Percentiles rank a stretch among this genome's conserved stretches.
phyloP scores from a whole-genome alignment of 1,284 basidiomycete species.

The Coniferiporia sulphurascens region DNA sequence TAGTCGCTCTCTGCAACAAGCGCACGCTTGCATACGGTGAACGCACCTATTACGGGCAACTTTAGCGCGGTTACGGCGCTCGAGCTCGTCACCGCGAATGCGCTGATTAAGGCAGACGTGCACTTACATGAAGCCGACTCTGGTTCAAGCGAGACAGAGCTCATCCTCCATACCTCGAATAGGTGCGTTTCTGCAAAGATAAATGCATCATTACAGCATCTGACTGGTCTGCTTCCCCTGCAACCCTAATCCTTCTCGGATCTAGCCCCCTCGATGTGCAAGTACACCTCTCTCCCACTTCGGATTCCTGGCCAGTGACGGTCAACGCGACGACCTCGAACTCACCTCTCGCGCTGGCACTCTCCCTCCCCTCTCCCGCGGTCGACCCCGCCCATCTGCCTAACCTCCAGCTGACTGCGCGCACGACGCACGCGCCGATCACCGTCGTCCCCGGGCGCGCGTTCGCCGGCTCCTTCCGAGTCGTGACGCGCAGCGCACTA shows the following conservation, averaged over 20 bases:
- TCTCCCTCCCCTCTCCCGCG: background rate
- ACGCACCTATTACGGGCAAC: conserved; percentile 20
- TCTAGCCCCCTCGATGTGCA: background rate
- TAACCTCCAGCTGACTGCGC: background rate
- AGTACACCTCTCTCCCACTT: background rate
- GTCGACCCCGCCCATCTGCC: background rate
- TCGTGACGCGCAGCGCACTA: background rate
- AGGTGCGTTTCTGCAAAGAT: no score
- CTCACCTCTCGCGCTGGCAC: background rate
- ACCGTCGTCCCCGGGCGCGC: conserved; percentile 10
- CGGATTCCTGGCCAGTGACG: background rate
- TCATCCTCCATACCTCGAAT: background rate
- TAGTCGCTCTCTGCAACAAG: conserved; percentile 16
- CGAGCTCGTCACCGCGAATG: conserved; percentile 20
- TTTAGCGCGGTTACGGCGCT: conserved; percentile 19
- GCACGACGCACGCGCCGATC: conserved; percentile 8
- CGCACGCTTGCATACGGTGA: conserved; percentile 18
- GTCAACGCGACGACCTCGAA: background rate
- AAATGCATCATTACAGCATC: no score
- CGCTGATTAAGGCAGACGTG: conserved; percentile 20
- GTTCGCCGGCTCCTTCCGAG: conserved; percentile 11
- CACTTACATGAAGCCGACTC: conserved; percentile 15
- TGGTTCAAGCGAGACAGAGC: background rate
- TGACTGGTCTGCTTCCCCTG: no score
- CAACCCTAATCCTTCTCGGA: no score